Base-by-base conservation (phyloP, 352 stramenopile genomes). In the Globisporangium iwayamae region DNA sequence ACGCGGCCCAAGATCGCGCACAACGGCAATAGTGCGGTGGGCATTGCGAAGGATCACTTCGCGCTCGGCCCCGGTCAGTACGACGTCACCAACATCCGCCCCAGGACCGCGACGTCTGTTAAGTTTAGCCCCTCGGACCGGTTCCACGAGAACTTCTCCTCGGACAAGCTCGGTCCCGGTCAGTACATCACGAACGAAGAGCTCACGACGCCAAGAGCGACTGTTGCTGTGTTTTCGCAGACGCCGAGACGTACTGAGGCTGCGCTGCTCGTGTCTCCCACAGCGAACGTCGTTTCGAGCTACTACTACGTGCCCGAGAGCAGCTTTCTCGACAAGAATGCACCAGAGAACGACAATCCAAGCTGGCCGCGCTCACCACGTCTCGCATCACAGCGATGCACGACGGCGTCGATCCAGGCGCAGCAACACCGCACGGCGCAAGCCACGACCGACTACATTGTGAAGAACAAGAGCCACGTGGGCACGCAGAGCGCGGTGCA, bases 71-170 rank as follows among this genome's bases (percentile, higher is more conserved):
- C 80, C 13, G 78, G 80, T 0, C 80, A 89, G 61, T 89, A 89
- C 63, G 73, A 89, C 39, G 59, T 81, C 20, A 30, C 51, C 2
- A 71, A 68, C 1, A 63, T 70, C 32, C 70, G 63, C 10, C 64
- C 62, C 14, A 63, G 62, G 28, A 75, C 67, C 18, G 68, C 67
- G 6, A 67, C 62, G 1, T 73, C 70, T 14, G 67, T 79, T 34
- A 87, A 87, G 58, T 89, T 89, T 69, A 87, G 76, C 54, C 74
- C 78, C 0, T 82, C 76, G 10, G 80, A 89, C 56, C 62, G 80
- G 2, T 89, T 89, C 62, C 75, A 71, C 57, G 80, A 87, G 32
- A 62, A 78, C 43, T 76, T 74, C 61, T 69, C 62, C 8, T 78
- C 68, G 0, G 71, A 72, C 46, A 62, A 57, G 6, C 78, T 75